These are phyloP conservation scores for Saccharomycopsis fermentans DNA, from an alignment of 805 yeast genomes.

Conservation along the genomic window DNA sequence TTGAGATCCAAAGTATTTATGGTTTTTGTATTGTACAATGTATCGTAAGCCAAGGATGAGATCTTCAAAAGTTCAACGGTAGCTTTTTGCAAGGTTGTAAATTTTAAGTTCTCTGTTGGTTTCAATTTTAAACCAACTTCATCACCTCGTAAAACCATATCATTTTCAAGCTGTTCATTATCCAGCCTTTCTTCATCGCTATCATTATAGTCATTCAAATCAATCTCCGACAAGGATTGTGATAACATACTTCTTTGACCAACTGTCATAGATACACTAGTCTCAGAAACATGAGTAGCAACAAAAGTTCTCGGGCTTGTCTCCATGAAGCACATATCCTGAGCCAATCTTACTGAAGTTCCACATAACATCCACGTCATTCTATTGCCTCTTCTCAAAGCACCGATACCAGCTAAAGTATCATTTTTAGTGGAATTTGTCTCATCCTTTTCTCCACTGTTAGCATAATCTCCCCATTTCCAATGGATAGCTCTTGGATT, in stretches of 20 bases:
- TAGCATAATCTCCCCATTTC: conserved; percentile 79
- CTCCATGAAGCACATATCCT: conserved; percentile 74
- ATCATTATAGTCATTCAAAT: conserved; percentile 31
- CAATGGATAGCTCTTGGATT: conserved; percentile 90
- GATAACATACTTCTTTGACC: conserved; percentile 72
- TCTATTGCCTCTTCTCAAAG: conserved; percentile 76
- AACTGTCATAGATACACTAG: conserved; percentile 70
- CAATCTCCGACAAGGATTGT: conserved; percentile 60
- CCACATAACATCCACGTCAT: conserved; percentile 95
- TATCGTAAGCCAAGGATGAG: conserved; percentile 72
- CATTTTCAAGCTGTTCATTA: conserved; percentile 19
- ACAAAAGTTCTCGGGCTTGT: conserved; percentile 62
- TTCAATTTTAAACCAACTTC: conserved; percentile 22
- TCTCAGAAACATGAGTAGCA: conserved; percentile 80
- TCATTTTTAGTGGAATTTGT: conserved; percentile 19
- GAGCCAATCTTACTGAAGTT: conserved; percentile 75
- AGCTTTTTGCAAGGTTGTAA: conserved; percentile 60
- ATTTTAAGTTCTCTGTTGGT: conserved; percentile 28
- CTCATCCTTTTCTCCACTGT: conserved; percentile 23
- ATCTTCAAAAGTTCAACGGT: conserved; percentile 71
- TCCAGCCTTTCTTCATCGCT: conserved; percentile 25
- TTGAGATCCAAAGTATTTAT: conserved; percentile 38
- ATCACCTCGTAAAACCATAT: conserved; percentile 23
- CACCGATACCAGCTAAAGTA: conserved; percentile 64
- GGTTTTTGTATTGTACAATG: conserved; percentile 57